Base-by-base conservation (phyloP, 768 basidiomycete genomes). In the Rossbeevera mucosa region DNA sequence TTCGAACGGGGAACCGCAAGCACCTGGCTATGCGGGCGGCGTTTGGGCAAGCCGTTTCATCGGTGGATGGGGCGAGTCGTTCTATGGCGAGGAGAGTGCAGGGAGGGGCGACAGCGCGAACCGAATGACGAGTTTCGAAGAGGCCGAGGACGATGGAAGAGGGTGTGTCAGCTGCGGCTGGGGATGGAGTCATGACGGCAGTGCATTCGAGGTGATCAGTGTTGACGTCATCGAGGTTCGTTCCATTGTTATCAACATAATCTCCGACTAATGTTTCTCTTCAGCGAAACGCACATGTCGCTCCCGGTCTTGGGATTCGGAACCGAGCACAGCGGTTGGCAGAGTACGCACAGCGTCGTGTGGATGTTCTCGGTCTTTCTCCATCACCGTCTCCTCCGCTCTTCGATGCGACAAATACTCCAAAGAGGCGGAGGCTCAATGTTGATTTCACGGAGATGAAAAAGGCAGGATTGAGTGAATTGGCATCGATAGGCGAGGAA, bases 171-270 rank as follows among this genome's bases (percentile, higher is more conserved):
- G 85, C 65, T 83, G 80, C 8, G 80, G 80, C 0, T 88, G 88
- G 88, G 86, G 87, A n/a, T 81, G 78, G 57, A 82, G 83, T 2
- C 88, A 89, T 56, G 87, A 88, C 55, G 88, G 88, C 22, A 82
- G 83, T 59, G 86, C 83, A 22, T 77, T 88, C 59, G 88, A 88
- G 71, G 77, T 90, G 48, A 65, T 89, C 16, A 74, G 72, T 22
- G 85, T 80, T 16, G 75, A 80, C 57, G 82, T 86, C 62, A 76
- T 81, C 44, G 73, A 81, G 75, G 88, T 88, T 56, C 30, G 81
- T 68, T 50, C 55, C 42, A 14, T 46, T 48, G 28, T 53, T 16
- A 38, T n/a, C 22, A 14, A 44, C 44, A 29, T 21, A 38, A 31
- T 20, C 18, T 28, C 44, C 25, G 22, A 25, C 51, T 66, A 6